Conservation (phyloP, 805 yeast species). For the Kregervanrija fluxuum region DNA sequence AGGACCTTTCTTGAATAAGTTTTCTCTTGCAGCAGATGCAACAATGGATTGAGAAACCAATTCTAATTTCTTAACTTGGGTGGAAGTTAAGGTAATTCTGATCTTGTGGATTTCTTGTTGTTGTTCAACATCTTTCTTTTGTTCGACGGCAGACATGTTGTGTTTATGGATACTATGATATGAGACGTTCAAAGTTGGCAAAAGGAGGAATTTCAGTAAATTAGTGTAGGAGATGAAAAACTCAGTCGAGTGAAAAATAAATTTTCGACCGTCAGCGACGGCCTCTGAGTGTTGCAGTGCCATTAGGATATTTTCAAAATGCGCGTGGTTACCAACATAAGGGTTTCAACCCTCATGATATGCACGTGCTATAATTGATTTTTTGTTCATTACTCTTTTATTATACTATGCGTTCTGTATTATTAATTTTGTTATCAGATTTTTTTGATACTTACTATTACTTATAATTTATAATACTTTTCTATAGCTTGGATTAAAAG, state of each 20-base stretch:
- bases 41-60: conserved; percentile 89
- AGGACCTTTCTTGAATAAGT: conserved; percentile 95
- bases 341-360: too few relatives aligned
- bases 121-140: conserved; percentile 76
- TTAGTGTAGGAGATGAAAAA: background rate
- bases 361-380: too few relatives aligned
- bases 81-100: conserved; percentile 98
- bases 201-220: conserved; percentile 7
- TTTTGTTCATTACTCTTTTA: too few relatives aligned
- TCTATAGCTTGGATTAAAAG: conserved; percentile 28
- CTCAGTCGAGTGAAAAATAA: background rate
- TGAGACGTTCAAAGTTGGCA: conserved; percentile 30
- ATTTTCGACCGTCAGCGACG: too few relatives aligned
- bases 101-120: conserved; percentile 88
- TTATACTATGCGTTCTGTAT: too few relatives aligned
- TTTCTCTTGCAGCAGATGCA: conserved; percentile 74
- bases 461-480: too few relatives aligned
- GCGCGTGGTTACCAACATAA: too few relatives aligned
- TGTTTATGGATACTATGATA: conserved; percentile 1
- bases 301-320: too few relatives aligned
- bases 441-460: too few relatives aligned
- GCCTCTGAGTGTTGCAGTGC: too few relatives aligned
- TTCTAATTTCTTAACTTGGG: conserved; percentile 98
- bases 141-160: conserved; percentile 59
- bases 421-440: too few relatives aligned